Evolutionary conservation across 2,329 filamentous ascomycete species (phyloP), one percentile per base, ranked within the genome.

Genomic region (Penicillium janthinellum): DNA sequence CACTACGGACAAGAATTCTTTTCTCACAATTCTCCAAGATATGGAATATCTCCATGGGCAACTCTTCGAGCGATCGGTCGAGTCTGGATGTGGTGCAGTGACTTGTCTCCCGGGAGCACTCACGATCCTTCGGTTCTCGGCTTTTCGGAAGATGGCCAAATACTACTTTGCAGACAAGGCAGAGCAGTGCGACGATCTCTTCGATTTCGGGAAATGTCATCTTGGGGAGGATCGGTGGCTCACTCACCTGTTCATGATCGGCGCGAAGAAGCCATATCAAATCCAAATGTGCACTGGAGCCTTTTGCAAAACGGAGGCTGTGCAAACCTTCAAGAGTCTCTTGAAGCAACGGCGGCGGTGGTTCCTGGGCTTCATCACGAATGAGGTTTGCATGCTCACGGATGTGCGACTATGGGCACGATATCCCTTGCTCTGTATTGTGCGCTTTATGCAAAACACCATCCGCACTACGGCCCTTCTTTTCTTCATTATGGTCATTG

Each of bases 11-110:
- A 95, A 90, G 70, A 90, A 96, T 74, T 92, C 90, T 66, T 81
- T 98, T 57, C 91, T 98, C 70, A 98, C 95, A 0, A 81, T 99
- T 14, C 82, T 99, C 5, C 94, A 99, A 76, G 94, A 99, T 68
- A 96, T 98, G 89, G 95, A 99, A 76, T 98, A 98, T 71, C 90
- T 98, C 31, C 95, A 98, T 75, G 95, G 94, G 5, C 95, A 99
- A 75, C 84, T 98, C 4, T 97, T 97, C 71, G 95, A 99, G 76
- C 88, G 94, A 57, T 96, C 93, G 0, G 93, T 98, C 35, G 94
- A 99, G 73, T 97, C 94, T 5, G 91, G 90, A 7, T 97, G 94
- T 73, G 94, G 94, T 54, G 88, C 94, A 5, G 94, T 99, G 50
- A 98, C 94, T 37, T 99, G 94, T 76, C 83, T 99, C 50, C 95